Conservation (phyloP, 495 filamentous ascomycete genomes). For the Patellaria atrata region DNA sequence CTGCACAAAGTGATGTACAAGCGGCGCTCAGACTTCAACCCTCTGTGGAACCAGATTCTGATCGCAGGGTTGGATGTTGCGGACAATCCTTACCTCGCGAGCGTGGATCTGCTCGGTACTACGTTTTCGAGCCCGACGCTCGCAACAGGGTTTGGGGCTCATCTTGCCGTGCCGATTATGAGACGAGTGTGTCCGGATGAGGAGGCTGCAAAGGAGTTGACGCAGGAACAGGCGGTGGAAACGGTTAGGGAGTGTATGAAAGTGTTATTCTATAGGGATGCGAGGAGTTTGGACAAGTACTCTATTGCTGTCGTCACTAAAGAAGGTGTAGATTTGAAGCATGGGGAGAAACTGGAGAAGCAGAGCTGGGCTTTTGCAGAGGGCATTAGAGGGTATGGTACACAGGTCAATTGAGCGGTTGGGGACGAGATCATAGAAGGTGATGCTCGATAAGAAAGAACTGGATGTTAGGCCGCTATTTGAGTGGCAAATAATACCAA, state of each 20-base stretch:
- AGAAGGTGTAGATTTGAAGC: slow-evolving; percentile 66
- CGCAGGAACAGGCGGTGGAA: slow-evolving; percentile 62
- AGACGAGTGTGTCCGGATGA: slow-evolving; percentile 71
- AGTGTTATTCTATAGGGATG: slow-evolving; percentile 94
- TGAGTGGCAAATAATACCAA: no score
- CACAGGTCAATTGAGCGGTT: slow-evolving; percentile 41
- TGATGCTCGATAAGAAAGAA: no score
- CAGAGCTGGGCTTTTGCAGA: slow-evolving; percentile 98
- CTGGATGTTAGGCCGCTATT: no score
- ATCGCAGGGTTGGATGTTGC: slow-evolving; percentile 76
- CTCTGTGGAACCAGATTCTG: slow-evolving; percentile 88
- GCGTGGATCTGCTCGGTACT: slow-evolving; percentile 83
- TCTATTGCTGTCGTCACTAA: slow-evolving; percentile 78
- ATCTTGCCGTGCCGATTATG: slow-evolving; percentile 84
- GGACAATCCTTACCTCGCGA: slow-evolving; percentile 72
- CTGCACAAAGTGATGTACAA: slow-evolving; percentile 88
- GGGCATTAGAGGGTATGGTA: slow-evolving; percentile 63
- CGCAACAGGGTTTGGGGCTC: slow-evolving; percentile 86
- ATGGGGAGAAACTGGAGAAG: slow-evolving; percentile 58
- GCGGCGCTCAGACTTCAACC: slow-evolving; percentile 88
- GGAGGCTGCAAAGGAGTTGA: slow-evolving; percentile 50
- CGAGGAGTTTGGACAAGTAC: slow-evolving; percentile 80
- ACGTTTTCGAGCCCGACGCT: slow-evolving; percentile 75
- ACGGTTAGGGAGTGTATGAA: slow-evolving; percentile 89
- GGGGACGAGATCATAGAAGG: no score